A percentile compares a stretch with the other conserved stretches of the same genome.
These are phyloP conservation scores for Vanrija sp. DNA, from an alignment of 1,284 basidiomycete species.

Conservation along the genomic window DNA sequence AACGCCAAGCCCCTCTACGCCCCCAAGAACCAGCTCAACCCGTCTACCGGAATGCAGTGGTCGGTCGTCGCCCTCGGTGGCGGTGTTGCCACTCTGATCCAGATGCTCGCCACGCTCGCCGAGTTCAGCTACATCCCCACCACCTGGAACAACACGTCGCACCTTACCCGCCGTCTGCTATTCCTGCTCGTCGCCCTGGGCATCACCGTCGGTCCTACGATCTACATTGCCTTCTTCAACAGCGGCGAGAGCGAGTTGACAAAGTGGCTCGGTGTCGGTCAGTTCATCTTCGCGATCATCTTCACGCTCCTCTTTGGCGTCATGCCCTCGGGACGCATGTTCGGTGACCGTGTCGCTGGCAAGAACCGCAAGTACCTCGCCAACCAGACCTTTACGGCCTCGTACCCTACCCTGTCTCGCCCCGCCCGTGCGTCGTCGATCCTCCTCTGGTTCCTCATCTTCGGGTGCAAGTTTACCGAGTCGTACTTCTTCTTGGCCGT, in stretches of 20 bases:
- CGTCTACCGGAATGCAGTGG: slow-evolving; percentile 67
- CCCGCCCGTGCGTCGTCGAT: slow-evolving; percentile 67
- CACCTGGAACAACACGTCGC: slow-evolving; percentile 95
- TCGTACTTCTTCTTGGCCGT: slow-evolving; percentile 93
- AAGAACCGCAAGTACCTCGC: slow-evolving; percentile 92
- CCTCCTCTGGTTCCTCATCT: slow-evolving; percentile 79
- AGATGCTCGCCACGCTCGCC: slow-evolving; percentile 84
- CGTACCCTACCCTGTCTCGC: slow-evolving; percentile 68
- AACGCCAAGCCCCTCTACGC: slow-evolving; percentile 85
- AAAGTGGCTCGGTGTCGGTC: slow-evolving; percentile 83
- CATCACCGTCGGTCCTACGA: slow-evolving; percentile 79
- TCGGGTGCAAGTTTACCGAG: slow-evolving; percentile 88
- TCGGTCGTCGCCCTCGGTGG: slow-evolving; percentile 85
- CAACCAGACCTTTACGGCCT: slow-evolving; percentile 91
- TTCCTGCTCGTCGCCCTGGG: slow-evolving; percentile 80
- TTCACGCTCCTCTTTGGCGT: slow-evolving; percentile 77
- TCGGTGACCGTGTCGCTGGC: slow-evolving; percentile 88
- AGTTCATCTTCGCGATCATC: slow-evolving; percentile 80
- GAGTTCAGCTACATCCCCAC: slow-evolving; percentile 95
- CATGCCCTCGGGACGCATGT: slow-evolving; percentile 82
- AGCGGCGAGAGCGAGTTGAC: slow-evolving; percentile 60
- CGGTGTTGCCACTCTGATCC: slow-evolving; percentile 82
- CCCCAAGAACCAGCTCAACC: neutral
- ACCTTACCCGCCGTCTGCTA: slow-evolving; percentile 76
- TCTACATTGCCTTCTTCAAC: slow-evolving; percentile 79